Percentiles rank a stretch among this genome's conserved stretches.
Evolutionary conservation across 192 early-diverging fungal species (phyloP).

Genomic region (Coemansia sp.): DNA sequence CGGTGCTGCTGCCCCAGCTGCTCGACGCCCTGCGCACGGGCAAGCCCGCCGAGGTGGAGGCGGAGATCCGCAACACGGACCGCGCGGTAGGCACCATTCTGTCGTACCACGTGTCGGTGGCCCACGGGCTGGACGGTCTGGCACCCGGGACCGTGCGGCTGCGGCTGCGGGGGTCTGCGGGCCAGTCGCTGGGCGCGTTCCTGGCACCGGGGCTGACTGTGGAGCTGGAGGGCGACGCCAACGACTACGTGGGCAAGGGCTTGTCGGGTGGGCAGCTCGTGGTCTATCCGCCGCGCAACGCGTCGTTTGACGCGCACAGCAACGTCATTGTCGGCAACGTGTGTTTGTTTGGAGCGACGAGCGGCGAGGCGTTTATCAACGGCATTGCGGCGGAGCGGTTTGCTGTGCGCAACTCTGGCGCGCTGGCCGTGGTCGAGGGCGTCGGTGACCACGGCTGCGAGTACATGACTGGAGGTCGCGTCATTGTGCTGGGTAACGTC

Average conservation of each 20-base stretch:
- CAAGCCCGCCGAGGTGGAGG: slow-evolving; percentile 56
- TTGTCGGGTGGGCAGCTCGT: slow-evolving; percentile 88
- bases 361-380: slow-evolving; percentile 83
- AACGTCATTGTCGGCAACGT: slow-evolving; percentile 97
- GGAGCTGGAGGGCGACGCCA: slow-evolving; percentile 94
- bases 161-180: slow-evolving; percentile 84
- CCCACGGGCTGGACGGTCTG: slow-evolving; percentile 75
- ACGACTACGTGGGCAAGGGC: slow-evolving; percentile 99
- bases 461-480: slow-evolving; percentile 98
- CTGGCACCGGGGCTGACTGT: slow-evolving; percentile 83
- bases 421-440: slow-evolving; percentile 91
- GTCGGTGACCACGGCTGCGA: slow-evolving; percentile 98
- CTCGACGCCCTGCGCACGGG: slow-evolving; percentile 61
- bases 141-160: slow-evolving; percentile 84
- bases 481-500: slow-evolving; percentile 79
- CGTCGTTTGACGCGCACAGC: slow-evolving; percentile 71
- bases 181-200: slow-evolving; percentile 95
- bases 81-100: slow-evolving; percentile 90
- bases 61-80: slow-evolving; percentile 86
- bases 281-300: slow-evolving; percentile 82
- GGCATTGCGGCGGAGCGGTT: slow-evolving; percentile 97
- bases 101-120: slow-evolving; percentile 80
- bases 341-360: slow-evolving; percentile 95
- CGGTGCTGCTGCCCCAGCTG: slow-evolving; percentile 79
- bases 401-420: slow-evolving; percentile 97